A percentile compares a stretch with the other conserved stretches of the same genome.
Conservation (phyloP, 352 stramenopile species). For the Pilasporangium apinafurcum region DNA sequence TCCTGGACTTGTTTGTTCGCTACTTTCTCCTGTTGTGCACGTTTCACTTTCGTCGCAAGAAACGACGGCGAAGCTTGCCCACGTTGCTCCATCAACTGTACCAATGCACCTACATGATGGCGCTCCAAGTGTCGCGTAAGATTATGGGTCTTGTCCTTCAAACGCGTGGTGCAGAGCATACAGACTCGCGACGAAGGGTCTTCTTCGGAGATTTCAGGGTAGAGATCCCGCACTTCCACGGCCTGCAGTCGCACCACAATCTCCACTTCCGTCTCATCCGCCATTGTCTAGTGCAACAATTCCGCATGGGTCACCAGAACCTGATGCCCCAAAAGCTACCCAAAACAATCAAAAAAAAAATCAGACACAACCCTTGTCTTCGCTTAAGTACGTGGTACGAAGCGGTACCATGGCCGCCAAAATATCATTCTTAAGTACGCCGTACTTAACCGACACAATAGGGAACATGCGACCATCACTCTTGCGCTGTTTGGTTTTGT, state of each 20-base stretch:
- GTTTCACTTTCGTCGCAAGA: slow-evolving; percentile 1
- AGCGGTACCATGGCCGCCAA: too few species aligned
- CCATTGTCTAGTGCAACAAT: slow-evolving; percentile 11
- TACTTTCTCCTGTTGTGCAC: slow-evolving; percentile 1
- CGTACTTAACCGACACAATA: not conserved
- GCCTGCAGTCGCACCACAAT: slow-evolving; percentile 39
- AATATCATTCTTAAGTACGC: not conserved
- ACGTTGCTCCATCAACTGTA: slow-evolving; percentile 47
- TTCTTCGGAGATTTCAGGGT: slow-evolving; percentile 24
- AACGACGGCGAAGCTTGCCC: slow-evolving; percentile 13
- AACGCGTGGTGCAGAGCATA: slow-evolving; percentile 29
- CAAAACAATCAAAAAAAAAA: too few species aligned
- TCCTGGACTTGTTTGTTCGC: not conserved
- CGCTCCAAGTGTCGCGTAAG: slow-evolving; percentile 54
- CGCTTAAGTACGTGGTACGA: too few species aligned
- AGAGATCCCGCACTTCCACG: slow-evolving; percentile 44
- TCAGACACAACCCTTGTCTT: too few species aligned
- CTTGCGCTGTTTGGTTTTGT: too few species aligned
- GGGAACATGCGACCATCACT: slow-evolving; percentile 2
- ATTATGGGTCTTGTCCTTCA: slow-evolving; percentile 68
- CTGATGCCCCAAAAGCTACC: too few species aligned
- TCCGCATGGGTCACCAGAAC: too few species aligned
- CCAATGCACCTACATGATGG: slow-evolving; percentile 34
- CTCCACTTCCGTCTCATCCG: slow-evolving; percentile 53
- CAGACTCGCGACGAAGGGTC: slow-evolving; percentile 37